These are phyloP conservation scores for Rhynchosporium secalis DNA, from an alignment of 2,329 filamentous ascomycete species.

Conservation along the genomic window DNA sequence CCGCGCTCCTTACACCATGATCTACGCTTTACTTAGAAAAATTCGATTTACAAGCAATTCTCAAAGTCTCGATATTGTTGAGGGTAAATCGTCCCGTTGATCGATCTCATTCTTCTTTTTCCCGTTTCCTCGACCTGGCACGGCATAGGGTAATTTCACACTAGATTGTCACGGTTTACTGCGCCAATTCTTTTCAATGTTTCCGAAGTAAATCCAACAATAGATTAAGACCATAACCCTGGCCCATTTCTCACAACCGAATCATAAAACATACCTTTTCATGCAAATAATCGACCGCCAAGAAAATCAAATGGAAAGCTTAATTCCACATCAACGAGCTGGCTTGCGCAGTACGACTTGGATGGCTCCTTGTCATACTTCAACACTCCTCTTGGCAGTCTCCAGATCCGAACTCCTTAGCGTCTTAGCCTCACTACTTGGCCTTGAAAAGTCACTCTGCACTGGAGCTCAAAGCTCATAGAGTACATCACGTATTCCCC, in stretches of 20 bases:
- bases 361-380: neutral
- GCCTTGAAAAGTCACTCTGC: neutral
- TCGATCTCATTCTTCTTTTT: no score
- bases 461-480: neutral
- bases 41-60: neutral
- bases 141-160: no score
- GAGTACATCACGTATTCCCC: neutral
- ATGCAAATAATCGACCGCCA: neutral
- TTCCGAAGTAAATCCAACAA: no score
- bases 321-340: neutral
- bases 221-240: no score
- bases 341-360: neutral
- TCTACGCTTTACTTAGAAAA: neutral
- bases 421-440: neutral
- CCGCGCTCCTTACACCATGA: constrained; percentile 17
- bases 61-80: no score
- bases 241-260: neutral
- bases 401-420: neutral
- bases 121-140: no score
- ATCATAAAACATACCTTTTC: neutral
- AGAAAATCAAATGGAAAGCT: neutral
- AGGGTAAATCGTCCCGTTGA: no score
- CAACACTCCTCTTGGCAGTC: neutral
- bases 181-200: no score
- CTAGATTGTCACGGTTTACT: no score